Base-by-base conservation (phyloP, 2,329 filamentous ascomycete genomes). In the Fusarium graminum region DNA sequence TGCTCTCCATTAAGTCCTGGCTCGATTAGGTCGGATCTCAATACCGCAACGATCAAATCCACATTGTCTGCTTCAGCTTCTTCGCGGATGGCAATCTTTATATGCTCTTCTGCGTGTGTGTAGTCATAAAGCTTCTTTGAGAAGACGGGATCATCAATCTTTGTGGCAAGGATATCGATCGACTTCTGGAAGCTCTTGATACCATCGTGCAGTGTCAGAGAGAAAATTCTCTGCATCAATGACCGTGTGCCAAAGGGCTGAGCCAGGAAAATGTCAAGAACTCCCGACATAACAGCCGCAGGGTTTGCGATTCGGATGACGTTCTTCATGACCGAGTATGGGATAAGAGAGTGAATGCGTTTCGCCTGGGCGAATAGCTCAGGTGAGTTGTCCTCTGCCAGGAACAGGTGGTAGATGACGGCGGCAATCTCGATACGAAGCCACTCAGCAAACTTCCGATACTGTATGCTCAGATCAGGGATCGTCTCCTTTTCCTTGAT, bases 391-490 rank as follows among this genome's bases (percentile, higher is more conserved):
- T 99, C 95, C 77, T 99, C 95, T 7, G 95, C 95, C 42, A 99
- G 85, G 83, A 99, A 99, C 32, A 99, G 83, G 77, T 99, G 95
- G 75, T 99, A 99, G 59, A 98, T 88, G 22, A 95, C 97, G 39
- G 95, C 95, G 25, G 95, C 95, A 46, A 99, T 90, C 80, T 99
- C 95, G 74, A 99, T 99, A 38, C 95, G 90, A 49, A 98, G 82
- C 95, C 95, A 99, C 78, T 99, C 95, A 17, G 94, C 94, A 75
- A 99, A 98, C 77, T 98, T 99, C 74, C 95, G 92, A 77, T 98
- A 98, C 76, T 98, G 94, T 12, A 96, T 90, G 74, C 92, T 97
- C 52, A 99, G 85, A 70, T 97, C 93, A 66, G 88, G 86, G 52
- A 99, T 94, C 6, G 87, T 93, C 60, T 92, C 85, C 81, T 98